phyloP scores from a whole-genome alignment of 2,329 filamentous ascomycete species.

The Xylariaceae sp. region DNA sequence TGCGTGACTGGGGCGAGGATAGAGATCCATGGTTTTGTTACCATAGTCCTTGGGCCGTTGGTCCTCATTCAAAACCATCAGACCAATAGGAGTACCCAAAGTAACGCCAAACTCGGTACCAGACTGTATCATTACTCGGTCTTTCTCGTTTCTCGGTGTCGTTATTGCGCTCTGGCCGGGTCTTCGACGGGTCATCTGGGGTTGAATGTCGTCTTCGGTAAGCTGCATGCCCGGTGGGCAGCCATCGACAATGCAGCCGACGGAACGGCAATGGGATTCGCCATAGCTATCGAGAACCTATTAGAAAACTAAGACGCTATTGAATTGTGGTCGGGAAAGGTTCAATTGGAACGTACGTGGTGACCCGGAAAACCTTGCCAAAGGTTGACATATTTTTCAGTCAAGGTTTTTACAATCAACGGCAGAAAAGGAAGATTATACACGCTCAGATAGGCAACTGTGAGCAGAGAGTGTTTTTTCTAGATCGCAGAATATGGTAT shows the following conservation, averaged over 20 bases:
- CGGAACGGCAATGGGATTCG: slow-evolving; percentile 86
- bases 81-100: slow-evolving; percentile 82
- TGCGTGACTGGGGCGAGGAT: slow-evolving; percentile 86
- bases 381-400: slow-evolving; percentile 91
- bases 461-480: too few relatives aligned
- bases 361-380: slow-evolving; percentile 75
- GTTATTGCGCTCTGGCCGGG: slow-evolving; percentile 88
- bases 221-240: slow-evolving; percentile 84
- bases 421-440: too few relatives aligned
- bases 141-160: slow-evolving; percentile 89
- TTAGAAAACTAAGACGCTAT: slow-evolving; percentile 7
- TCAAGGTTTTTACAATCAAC: too few relatives aligned
- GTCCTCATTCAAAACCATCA: slow-evolving; percentile 88
- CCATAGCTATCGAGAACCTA: slow-evolving; percentile 54
- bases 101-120: slow-evolving; percentile 88
- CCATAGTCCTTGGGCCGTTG: slow-evolving; percentile 91
- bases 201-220: slow-evolving; percentile 84
- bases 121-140: slow-evolving; percentile 86
- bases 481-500: too few relatives aligned
- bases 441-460: too few relatives aligned
- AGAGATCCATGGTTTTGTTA: slow-evolving; percentile 82
- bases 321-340: slow-evolving; percentile 6
- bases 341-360: slow-evolving; percentile 57
- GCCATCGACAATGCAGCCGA: slow-evolving; percentile 93
- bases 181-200: slow-evolving; percentile 84